These are phyloP conservation scores for Barnettozyma siamensis DNA, from an alignment of 805 yeast genomes.

Conservation along the genomic window DNA sequence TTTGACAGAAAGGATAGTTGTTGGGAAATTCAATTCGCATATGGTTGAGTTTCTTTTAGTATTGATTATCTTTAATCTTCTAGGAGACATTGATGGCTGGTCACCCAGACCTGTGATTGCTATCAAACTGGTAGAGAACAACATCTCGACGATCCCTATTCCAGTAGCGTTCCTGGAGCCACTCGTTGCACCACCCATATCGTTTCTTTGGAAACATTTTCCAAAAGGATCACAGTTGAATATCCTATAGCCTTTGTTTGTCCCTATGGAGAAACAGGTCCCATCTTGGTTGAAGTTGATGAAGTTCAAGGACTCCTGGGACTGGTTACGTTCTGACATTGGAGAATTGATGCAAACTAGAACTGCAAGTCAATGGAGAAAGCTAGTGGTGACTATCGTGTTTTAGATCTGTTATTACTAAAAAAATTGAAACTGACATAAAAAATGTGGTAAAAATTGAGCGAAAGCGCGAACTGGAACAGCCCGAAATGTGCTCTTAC, in stretches of 20 bases:
- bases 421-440: no score
- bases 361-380: no score
- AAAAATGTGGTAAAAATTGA: no score
- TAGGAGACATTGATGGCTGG: constrained; percentile 62
- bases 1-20: constrained; percentile 52
- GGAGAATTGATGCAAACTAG: no score
- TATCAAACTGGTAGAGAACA: constrained; percentile 64
- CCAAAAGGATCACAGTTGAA: constrained; percentile 69
- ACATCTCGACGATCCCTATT: constrained; percentile 67
- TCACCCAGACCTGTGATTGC: constrained; percentile 74
- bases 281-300: constrained; percentile 73
- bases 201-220: constrained; percentile 38
- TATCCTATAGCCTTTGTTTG: constrained; percentile 55
- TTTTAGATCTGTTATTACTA: no score
- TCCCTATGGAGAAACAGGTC: constrained; percentile 65
- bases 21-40: constrained; percentile 69
- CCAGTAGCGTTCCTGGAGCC: constrained; percentile 25
- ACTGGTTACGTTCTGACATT: constrained; percentile 2
- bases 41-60: constrained; percentile 58
- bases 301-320: constrained; percentile 32
- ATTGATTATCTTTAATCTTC: constrained; percentile 76
- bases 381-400: no score
- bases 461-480: no score
- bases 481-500: no score
- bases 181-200: constrained; percentile 30